Conservation (phyloP, 2,329 filamentous ascomycete species). For the Monilinia laxa region DNA sequence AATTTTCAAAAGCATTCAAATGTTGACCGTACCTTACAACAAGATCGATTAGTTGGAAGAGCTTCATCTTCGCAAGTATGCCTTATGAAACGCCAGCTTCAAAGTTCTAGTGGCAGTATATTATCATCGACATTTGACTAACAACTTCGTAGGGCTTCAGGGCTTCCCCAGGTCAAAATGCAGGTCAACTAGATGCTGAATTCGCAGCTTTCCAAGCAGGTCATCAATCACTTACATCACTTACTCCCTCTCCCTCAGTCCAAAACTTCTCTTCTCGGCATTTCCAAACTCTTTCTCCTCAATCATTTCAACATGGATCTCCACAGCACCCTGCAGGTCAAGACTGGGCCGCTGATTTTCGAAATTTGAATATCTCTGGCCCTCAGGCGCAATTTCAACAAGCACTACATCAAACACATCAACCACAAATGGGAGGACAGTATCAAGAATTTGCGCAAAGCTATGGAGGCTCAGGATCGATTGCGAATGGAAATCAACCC, state of each 20-base stretch:
- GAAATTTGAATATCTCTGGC: constrained; percentile 46
- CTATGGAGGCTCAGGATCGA: neutral
- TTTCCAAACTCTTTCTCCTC: constrained; percentile 28
- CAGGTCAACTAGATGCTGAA: constrained; percentile 60
- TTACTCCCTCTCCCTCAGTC: constrained; percentile 34
- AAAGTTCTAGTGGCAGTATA: constrained; percentile 4
- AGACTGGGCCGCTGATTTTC: constrained; percentile 47
- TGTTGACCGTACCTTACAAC: constrained; percentile 66
- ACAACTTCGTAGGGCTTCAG: constrained; percentile 56
- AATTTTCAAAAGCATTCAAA: constrained; percentile 69
- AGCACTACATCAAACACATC: constrained; percentile 28
- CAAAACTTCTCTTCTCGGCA: constrained; percentile 31
- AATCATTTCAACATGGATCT: constrained; percentile 26
- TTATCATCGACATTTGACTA: constrained; percentile 19
- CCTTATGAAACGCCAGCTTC: neutral
- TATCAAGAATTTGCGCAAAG: constrained; percentile 55
- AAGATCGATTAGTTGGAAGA: constrained; percentile 61
- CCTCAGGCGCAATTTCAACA: constrained; percentile 36
- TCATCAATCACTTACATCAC: constrained; percentile 43
- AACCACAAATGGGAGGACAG: constrained; percentile 45
- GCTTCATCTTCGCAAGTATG: constrained; percentile 56
- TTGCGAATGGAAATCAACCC: constrained; percentile 11
- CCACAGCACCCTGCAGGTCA: constrained; percentile 30
- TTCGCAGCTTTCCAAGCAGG: constrained; percentile 68
- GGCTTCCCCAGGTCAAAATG: constrained; percentile 52